These are phyloP conservation scores for Hypoxylon sp. DNA, from an alignment of 2,329 filamentous ascomycete genomes.

Conservation along the genomic window DNA sequence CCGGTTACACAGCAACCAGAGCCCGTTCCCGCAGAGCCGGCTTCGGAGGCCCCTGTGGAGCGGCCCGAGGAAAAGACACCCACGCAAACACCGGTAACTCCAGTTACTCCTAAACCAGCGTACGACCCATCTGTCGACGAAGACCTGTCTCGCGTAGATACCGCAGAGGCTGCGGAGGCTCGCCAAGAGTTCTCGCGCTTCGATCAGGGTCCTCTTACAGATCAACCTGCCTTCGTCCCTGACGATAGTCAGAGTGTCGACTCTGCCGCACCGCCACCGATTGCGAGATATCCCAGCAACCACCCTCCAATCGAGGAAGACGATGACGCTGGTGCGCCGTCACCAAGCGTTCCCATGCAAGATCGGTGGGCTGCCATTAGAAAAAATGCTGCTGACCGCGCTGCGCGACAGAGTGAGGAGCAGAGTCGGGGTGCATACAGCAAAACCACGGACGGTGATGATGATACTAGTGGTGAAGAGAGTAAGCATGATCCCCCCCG, in stretches of 20 bases:
- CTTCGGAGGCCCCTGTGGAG: constrained; percentile 45
- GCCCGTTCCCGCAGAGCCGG: constrained; percentile 44
- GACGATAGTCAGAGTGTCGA: constrained; percentile 63
- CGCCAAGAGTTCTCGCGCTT: constrained; percentile 75
- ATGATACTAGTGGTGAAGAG: constrained; percentile 92
- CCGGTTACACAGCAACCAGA: constrained; percentile 46
- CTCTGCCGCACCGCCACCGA: constrained; percentile 65
- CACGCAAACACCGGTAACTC: constrained; percentile 46
- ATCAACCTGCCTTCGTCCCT: constrained; percentile 87
- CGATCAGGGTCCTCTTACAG: constrained; percentile 87
- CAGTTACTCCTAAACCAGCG: constrained; percentile 50
- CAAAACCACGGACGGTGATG: constrained; percentile 74
- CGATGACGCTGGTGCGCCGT: constrained; percentile 51
- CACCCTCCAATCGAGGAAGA: constrained; percentile 40
- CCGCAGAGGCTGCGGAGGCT: constrained; percentile 69
- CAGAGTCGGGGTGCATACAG: constrained; percentile 68
- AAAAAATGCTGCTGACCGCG: constrained; percentile 90
- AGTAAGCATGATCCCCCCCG: constrained; percentile 49
- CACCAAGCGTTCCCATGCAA: constrained; percentile 59
- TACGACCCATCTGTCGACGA: constrained; percentile 62
- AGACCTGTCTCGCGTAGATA: constrained; percentile 70
- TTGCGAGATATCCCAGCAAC: constrained; percentile 56
- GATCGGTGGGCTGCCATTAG: constrained; percentile 97
- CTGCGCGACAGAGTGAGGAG: constrained; percentile 75
- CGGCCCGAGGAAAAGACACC: constrained; percentile 47